Conservation (phyloP, 2,329 filamentous ascomycete genomes). For the Gnomoniopsis smithogilvyi region DNA sequence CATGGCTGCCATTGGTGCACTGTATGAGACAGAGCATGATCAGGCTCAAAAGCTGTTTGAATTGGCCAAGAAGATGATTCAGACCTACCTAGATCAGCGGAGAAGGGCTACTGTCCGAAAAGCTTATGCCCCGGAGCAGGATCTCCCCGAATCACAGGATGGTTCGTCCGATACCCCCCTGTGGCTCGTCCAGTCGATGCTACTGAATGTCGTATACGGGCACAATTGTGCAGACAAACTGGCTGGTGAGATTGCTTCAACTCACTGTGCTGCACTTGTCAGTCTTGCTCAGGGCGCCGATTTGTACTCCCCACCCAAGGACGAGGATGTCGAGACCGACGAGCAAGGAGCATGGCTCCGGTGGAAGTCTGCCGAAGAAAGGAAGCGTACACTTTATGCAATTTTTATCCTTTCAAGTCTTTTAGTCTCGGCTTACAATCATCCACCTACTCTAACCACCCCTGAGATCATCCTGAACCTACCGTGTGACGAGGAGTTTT, state of each 20-base stretch:
- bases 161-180: slow-evolving; percentile 73
- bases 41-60: slow-evolving; percentile 86
- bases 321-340: slow-evolving; percentile 52
- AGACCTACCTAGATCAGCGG: slow-evolving; percentile 86
- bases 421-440: slow-evolving; percentile 88
- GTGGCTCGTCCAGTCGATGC: slow-evolving; percentile 96
- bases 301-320: slow-evolving; percentile 49
- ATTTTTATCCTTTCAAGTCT: slow-evolving; percentile 92
- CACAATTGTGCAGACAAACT: slow-evolving; percentile 92
- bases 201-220: slow-evolving; percentile 92
- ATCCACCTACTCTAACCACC: slow-evolving; percentile 85
- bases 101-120: slow-evolving; percentile 78
- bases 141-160: slow-evolving; percentile 44
- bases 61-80: slow-evolving; percentile 92
- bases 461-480: slow-evolving; percentile 88
- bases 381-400: slow-evolving; percentile 87
- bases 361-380: slow-evolving; percentile 87
- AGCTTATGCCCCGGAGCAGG: slow-evolving; percentile 46
- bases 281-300: slow-evolving; percentile 89
- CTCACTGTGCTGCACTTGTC: slow-evolving; percentile 85
- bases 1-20: slow-evolving; percentile 70
- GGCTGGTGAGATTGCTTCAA: slow-evolving; percentile 86
- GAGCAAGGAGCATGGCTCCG: slow-evolving; percentile 78
- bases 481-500: slow-evolving; percentile 91
- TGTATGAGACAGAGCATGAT: slow-evolving; percentile 81